Evolutionary conservation across 2,329 filamentous ascomycete species (phyloP), one percentile per base, ranked within the genome.

Genomic region (Purpureocillium lavendulum): DNA sequence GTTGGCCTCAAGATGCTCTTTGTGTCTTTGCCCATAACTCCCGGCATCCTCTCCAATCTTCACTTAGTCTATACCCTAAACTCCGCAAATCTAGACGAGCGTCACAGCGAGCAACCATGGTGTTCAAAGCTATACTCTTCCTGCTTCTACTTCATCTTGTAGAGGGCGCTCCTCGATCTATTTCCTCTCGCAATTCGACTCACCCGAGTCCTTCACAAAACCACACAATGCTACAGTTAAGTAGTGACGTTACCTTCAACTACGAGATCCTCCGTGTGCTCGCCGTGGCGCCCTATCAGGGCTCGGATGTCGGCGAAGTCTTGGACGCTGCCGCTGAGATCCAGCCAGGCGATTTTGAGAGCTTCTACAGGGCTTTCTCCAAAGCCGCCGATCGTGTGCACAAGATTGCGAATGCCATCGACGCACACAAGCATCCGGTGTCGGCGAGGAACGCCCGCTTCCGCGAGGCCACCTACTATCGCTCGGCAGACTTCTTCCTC

Each of bases 401-500:
- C 29, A 29, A 41, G 8, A 45, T 49, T 2, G 51, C 54, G 7
- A 29, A 44, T 29, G 40, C 41, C n/a, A 47, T 50, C 0, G 47
- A 50, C 4, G 16, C 41, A 1, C 36, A 38, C 1, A 51, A 47
- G 3, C 43, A 57, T 21, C 50, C 53, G 0, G n/a, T 56, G 21
- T 55, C 52, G 8, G 53, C 49, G 12, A 44, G 50, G 13, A 45
- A 49, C 6, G 41, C 49, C 6, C 51, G 38, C 21, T 67, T 70
- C 46, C 56, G 53, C 5, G 59, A 64, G 3, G 45, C 66, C 1
- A 58, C 50, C 1, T 71, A 71, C 48, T 70, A 60, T 45, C 61
- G 67, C 16, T 39, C 49, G 0, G 60, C 68, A 8, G 60, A 64
- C 42, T 65, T 66, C 44, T 71, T 58, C 46, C 51, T 68, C 9